phyloP scores from a whole-genome alignment of 768 basidiomycete species.

The Amanita subjunquillea region DNA sequence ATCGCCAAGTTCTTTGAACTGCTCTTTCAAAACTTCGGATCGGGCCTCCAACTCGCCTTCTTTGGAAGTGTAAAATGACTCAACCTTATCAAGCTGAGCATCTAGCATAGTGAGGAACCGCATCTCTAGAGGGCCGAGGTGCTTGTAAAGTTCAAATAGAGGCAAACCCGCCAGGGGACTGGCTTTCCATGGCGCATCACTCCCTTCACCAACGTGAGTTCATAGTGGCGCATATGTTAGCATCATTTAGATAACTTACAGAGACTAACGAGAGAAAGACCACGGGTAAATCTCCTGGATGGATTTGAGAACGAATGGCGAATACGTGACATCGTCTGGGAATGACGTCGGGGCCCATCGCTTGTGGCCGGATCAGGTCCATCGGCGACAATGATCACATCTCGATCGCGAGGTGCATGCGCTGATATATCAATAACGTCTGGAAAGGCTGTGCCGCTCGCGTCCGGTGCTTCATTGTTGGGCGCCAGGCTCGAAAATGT shows the following conservation, averaged over 20 bases:
- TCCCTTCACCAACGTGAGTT: neutral
- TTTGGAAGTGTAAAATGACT: constrained; percentile 67
- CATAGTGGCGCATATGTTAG: neutral
- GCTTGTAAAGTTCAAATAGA: constrained; percentile 37
- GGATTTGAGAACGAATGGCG: neutral
- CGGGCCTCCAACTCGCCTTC: constrained; percentile 51
- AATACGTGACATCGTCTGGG: neutral
- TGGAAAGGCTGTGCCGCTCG: neutral
- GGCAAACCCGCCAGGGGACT: constrained; percentile 18
- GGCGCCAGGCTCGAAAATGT: constrained; percentile 10
- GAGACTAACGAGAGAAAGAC: constrained; percentile 5
- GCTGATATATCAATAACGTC: constrained; percentile 1
- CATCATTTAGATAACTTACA: neutral
- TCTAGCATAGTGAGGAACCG: constrained; percentile 76
- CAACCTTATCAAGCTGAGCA: constrained; percentile 74
- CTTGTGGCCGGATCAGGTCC: neutral
- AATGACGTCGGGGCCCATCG: neutral
- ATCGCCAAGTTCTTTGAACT: constrained; percentile 65
- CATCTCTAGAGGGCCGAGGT: constrained; percentile 48
- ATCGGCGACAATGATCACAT: neutral
- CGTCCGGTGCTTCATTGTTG: neutral
- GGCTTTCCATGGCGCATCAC: neutral
- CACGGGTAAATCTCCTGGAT: neutral
- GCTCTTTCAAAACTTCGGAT: constrained; percentile 42
- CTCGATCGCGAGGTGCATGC: neutral